Conservation (phyloP, 2,329 filamentous ascomycete genomes). For the Dothidotthia symphoricarpi region DNA sequence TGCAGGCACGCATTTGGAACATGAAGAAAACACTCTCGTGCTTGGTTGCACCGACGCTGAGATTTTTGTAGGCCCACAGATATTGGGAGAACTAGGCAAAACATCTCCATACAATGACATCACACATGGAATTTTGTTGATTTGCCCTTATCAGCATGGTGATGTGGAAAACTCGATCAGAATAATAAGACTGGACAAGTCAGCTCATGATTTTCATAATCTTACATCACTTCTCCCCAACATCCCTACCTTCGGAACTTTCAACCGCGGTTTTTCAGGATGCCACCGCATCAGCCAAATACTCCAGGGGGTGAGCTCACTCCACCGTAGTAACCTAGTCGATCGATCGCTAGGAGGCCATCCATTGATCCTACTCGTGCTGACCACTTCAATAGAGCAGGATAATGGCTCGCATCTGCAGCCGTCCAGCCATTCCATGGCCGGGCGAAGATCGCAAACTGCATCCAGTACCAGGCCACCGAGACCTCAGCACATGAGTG, state of each 20-base stretch:
- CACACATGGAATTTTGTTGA: constrained; percentile 21
- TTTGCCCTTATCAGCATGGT: constrained; percentile 14
- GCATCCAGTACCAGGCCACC: constrained; percentile 8
- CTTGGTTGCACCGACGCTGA: too few species aligned
- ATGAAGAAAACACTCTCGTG: too few species aligned
- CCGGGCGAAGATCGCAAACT: constrained; percentile 8
- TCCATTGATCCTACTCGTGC: not conserved
- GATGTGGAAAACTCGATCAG: not conserved
- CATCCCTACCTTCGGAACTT: constrained; percentile 3
- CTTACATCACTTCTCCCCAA: too few species aligned
- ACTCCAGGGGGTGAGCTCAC: constrained; percentile 6
- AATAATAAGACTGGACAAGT: too few species aligned
- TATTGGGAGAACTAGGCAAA: not conserved
- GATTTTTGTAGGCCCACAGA: too few species aligned
- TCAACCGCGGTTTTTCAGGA: constrained; percentile 1
- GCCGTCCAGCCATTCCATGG: constrained; percentile 3
- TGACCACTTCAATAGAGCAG: not conserved
- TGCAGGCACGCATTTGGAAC: too few species aligned
- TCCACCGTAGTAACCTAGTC: too few species aligned
- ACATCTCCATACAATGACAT: constrained; percentile 20
- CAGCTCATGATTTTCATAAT: too few species aligned
- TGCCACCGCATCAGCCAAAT: constrained; percentile 10
- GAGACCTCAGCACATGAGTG: constrained; percentile 10
- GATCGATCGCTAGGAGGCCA: not conserved
- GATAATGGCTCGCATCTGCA: constrained; percentile 1